A percentile compares a stretch with the other conserved stretches of the same genome.
Conservation (phyloP, 768 basidiomycete genomes). For the Porpolomopsis calyptriformis region DNA sequence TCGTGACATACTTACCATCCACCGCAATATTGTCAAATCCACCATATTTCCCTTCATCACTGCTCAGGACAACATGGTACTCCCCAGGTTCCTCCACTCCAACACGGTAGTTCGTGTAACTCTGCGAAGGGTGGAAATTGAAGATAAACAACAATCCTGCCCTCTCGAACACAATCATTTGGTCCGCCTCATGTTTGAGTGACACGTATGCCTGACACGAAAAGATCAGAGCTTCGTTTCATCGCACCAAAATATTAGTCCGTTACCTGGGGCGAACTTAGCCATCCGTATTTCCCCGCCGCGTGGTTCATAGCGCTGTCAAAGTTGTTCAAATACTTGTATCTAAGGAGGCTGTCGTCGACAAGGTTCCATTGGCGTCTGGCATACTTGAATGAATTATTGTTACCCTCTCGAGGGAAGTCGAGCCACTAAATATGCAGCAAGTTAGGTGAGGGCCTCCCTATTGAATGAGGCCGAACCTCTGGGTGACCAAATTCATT, state of each 20-base stretch:
- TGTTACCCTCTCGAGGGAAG: constrained; percentile 93
- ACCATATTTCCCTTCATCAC: constrained; percentile 81
- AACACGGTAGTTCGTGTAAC: constrained; percentile 88
- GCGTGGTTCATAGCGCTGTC: constrained; percentile 85
- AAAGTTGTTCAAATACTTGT: constrained; percentile 89
- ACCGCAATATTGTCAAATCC: constrained; percentile 75
- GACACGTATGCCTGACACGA: constrained; percentile 73
- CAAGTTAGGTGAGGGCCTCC: constrained; percentile 3
- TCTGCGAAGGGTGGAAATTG: constrained; percentile 90
- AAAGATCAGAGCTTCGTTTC: constrained; percentile 2
- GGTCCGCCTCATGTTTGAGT: constrained; percentile 88
- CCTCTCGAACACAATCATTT: constrained; percentile 89
- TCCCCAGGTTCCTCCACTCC: constrained; percentile 81
- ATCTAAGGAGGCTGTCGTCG: constrained; percentile 79
- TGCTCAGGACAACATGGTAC: constrained; percentile 70
- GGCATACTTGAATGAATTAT: constrained; percentile 93
- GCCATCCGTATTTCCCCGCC: constrained; percentile 77
- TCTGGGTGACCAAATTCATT: constrained; percentile 99
- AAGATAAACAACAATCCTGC: constrained; percentile 91
- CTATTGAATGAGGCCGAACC: constrained; percentile 27
- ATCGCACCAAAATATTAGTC: background rate
- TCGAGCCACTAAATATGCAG: constrained; percentile 73
- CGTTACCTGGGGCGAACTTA: constrained; percentile 64
- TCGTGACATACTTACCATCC: constrained; percentile 64
- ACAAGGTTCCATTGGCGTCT: constrained; percentile 94